Conservation (phyloP, 108 stramenopile species). For the Seminavis robusta region DNA sequence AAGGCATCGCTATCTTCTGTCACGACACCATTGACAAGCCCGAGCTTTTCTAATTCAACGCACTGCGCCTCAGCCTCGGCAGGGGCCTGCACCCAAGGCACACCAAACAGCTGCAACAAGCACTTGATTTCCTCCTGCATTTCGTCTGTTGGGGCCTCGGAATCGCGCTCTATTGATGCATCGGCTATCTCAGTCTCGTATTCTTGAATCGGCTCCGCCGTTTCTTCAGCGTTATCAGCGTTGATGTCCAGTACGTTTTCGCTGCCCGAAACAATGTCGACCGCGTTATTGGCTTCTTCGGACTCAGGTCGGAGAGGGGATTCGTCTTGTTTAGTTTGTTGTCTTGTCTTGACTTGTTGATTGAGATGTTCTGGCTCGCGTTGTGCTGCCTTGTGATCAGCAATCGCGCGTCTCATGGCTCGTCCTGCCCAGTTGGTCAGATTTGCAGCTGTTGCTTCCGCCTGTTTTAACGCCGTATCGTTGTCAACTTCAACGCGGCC, state of each 20-base stretch:
- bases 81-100: slow-evolving; percentile 96
- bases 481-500: slow-evolving; percentile 41
- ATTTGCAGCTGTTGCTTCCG: slow-evolving; percentile 76
- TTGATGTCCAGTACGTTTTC: neutral
- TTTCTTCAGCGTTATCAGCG: neutral
- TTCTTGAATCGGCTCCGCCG: neutral
- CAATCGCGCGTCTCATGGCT: slow-evolving; percentile 84
- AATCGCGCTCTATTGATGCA: slow-evolving; percentile 49
- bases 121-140: slow-evolving; percentile 91
- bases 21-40: slow-evolving; percentile 95
- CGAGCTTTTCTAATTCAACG: slow-evolving; percentile 78
- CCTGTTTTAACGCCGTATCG: slow-evolving; percentile 66
- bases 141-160: slow-evolving; percentile 88
- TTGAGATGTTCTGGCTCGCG: slow-evolving; percentile 14
- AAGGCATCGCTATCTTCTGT: slow-evolving; percentile 98
- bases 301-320: neutral
- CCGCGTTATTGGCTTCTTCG: neutral
- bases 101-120: slow-evolving; percentile 86
- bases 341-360: slow-evolving; percentile 2
- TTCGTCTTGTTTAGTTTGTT: slow-evolving; percentile 1
- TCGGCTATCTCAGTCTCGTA: neutral
- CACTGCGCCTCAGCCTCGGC: slow-evolving; percentile 99
- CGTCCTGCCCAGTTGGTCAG: slow-evolving; percentile 92
- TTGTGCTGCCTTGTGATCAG: slow-evolving; percentile 50
- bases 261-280: neutral